Evolutionary conservation across 202 grass and related monocot species (phyloP), one percentile per base, ranked within the genome.

Genomic region (Brachypodium distachyon): DNA sequence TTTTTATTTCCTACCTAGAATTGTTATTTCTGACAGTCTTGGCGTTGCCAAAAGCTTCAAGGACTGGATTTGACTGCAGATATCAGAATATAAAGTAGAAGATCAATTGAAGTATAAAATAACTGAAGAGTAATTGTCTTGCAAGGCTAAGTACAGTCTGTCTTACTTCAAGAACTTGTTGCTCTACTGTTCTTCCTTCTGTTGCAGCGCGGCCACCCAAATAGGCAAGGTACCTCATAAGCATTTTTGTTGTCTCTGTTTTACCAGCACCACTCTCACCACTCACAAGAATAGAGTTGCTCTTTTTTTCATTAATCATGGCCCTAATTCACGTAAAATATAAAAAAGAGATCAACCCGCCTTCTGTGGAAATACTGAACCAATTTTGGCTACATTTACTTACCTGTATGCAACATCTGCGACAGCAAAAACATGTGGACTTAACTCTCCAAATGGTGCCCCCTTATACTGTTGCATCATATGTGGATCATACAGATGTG

Each of bases 381-480:
- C 36, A 10, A 23, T 16, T 87, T 16, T 36, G 26, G 73, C 12
- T 82, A 61, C 43, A 32, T 17, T 68, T 68, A 66, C 33, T 47
- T 77, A 96, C 93, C 93, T 90, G 71, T 96, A 96, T n/a, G 93
- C 93, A 64, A 96, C 93, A 84, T 96, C 93, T 58, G 93, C 93
- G 40, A 96, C 93, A 18, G 93, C 93, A 79, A 96, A 96, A 81
- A 96, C 93, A 86, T 96, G 93, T 26, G 93, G 93, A 81, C 89
- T 96, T 70, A 96, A 86, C 79, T 96, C 93, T 58, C 89, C 93
- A 76, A 96, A 96, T 78, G 87, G 90, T 72, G 93, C 89, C 42
- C 93, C 93, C 86, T 87, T 92, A 61, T 96, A 96, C 82, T 96
- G 93, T 78, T 96, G 89, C 93, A 96, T 96, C 93, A 96, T 96